phyloP scores from a whole-genome alignment of 2,329 filamentous ascomycete genomes.

The Arthrobotrys iridis region DNA sequence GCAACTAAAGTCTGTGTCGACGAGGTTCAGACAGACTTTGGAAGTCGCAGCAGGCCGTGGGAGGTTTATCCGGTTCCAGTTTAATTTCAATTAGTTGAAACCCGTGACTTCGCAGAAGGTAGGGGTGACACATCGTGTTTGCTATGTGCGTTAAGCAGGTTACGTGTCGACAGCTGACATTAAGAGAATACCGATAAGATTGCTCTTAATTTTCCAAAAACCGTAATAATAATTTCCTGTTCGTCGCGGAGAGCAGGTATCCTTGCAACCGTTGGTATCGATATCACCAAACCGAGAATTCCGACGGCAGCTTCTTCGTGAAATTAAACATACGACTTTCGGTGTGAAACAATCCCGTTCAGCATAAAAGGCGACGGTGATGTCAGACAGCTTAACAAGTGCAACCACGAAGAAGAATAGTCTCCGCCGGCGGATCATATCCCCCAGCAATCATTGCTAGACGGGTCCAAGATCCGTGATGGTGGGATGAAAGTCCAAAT shows the following conservation, averaged over 20 bases:
- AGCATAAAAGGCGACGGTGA: slow-evolving; percentile 16
- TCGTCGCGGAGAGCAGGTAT: neutral
- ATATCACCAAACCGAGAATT: slow-evolving; percentile 20
- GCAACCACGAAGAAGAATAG: neutral
- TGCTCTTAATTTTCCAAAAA: neutral
- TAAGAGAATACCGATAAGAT: slow-evolving; percentile 21
- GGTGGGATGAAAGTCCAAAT: slow-evolving; percentile 12
- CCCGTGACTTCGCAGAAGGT: slow-evolving; percentile 37
- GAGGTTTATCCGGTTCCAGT: slow-evolving; percentile 35
- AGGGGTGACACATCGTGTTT: slow-evolving; percentile 5
- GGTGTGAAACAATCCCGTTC: slow-evolving; percentile 22
- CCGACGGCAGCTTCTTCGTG: neutral
- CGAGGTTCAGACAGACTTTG: neutral
- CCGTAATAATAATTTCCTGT: slow-evolving; percentile 37
- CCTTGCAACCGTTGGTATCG: slow-evolving; percentile 20
- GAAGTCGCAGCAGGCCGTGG: slow-evolving; percentile 6
- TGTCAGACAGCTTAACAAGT: neutral
- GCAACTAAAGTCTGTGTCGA: neutral
- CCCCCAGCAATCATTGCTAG: neutral
- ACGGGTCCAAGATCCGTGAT: slow-evolving; percentile 18
- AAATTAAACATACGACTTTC: slow-evolving; percentile 19
- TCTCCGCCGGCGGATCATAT: slow-evolving; percentile 11
- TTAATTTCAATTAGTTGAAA: slow-evolving; percentile 25
- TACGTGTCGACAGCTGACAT: slow-evolving; percentile 30
- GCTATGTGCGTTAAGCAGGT: slow-evolving; percentile 3